Evolutionary conservation across 495 filamentous ascomycete genomes (phyloP), one percentile per base, ranked within the genome.

Genomic region (Xylaria intraflava): DNA sequence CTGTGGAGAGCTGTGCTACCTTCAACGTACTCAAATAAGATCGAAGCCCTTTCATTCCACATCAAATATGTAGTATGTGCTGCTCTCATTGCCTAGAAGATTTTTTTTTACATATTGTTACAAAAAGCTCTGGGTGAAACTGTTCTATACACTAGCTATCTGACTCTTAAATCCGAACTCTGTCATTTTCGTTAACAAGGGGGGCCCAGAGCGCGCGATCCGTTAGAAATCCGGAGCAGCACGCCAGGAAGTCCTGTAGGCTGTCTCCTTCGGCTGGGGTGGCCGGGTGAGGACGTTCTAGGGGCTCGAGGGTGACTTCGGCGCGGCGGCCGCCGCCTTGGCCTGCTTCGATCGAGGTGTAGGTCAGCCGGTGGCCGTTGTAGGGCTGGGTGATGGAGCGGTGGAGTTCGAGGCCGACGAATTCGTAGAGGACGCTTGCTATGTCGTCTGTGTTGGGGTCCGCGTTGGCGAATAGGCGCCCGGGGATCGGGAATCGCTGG

Each of bases 311-410:
- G 2, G 50, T 64, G 6, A 81, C 45, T 60, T 80, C 73, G 14
- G 69, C 53, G 12, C 71, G 52, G 9, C 58, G 62, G 4, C 72
- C 74, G 10, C 69, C 70, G 16, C 67, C 64, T 47, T 64, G 66
- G 0, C 77, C 76, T 12, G 57, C 71, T 27, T 79, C 70, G 46
- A 75, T 66, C 53, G 58, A 68, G 0, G 67, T 72, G 66, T 77
- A 81, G 0, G 59, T 55, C 14, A 80, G 47, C 5, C 48, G 62
- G 64, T 71, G 72, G 22, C 64, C 46, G 9, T 55, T 11, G 59
- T 65, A 73, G 4, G 62, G 57, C 23, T 73, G 56, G 1, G 65
- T 52, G 19, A 75, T 54, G 39, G 61, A 58, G 22, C 67, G 66
- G 7, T 68, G 66, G 7, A 74, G 56, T 44, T 81, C 77, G 6